Evolutionary conservation across 225 moss, liverwort and hornwort genomes (phyloP).

Genomic region (Thuidium tamariscinum): DNA sequence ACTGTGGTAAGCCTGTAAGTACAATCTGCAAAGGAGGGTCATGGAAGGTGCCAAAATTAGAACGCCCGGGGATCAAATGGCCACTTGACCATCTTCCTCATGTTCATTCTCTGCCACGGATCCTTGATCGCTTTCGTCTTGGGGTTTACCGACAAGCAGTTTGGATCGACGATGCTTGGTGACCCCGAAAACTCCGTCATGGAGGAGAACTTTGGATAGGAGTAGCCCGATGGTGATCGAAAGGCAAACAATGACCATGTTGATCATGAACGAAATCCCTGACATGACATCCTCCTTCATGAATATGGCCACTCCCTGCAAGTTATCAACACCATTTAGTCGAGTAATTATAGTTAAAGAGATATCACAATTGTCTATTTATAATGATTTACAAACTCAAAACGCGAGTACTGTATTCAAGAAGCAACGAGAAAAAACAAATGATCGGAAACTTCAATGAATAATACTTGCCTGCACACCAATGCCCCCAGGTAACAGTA

Average conservation of each 20-base stretch:
- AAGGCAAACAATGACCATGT: conserved; percentile 48
- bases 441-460: background rate
- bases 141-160: background rate
- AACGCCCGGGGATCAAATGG: conserved; percentile 13
- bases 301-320: conserved; percentile 33
- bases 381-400: background rate
- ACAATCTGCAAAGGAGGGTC: background rate
- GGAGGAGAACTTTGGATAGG: conserved; percentile 35
- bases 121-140: background rate
- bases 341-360: background rate
- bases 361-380: background rate
- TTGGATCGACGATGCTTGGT: background rate
- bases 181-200: conserved; percentile 32
- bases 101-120: background rate
- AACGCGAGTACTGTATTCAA: background rate
- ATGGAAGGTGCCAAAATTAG: background rate
- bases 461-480: conserved; percentile 41
- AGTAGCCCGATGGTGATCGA: conserved; percentile 52
- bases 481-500: conserved; percentile 46
- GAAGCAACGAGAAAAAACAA: background rate
- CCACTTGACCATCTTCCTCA: conserved; percentile 32
- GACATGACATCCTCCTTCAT: conserved; percentile 36
- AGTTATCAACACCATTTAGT: background rate
- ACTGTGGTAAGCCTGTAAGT: background rate
- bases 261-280: conserved; percentile 43